Conservation (phyloP, 2,329 filamentous ascomycete species). For the Hypoxylon sp. region DNA sequence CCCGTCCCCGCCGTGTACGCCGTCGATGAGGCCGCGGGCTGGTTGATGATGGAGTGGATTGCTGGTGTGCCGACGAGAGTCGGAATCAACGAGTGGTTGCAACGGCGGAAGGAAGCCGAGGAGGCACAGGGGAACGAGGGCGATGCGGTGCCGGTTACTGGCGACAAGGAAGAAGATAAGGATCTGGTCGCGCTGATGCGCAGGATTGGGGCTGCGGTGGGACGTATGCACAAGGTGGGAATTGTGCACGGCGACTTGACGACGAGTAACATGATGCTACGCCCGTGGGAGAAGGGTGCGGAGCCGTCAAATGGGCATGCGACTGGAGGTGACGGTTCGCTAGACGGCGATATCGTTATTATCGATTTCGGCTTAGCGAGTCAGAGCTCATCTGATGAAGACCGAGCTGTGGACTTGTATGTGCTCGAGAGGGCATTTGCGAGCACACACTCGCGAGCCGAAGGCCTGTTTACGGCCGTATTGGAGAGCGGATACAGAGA, state of each 20-base stretch:
- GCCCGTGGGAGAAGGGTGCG: conserved; percentile 49
- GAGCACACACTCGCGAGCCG: conserved; percentile 89
- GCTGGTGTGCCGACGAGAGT: conserved; percentile 75
- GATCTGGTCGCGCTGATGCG: conserved; percentile 70
- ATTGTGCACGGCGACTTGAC: conserved; percentile 96
- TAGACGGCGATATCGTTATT: conserved; percentile 81
- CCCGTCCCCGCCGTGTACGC: conserved; percentile 83
- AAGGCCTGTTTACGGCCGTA: conserved; percentile 77
- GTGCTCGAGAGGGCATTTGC: conserved; percentile 94
- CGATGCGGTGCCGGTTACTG: conserved; percentile 30
- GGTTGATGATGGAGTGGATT: conserved; percentile 88
- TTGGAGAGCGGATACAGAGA: conserved; percentile 74
- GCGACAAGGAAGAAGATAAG: conserved; percentile 54
- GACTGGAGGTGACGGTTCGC: conserved; percentile 34
- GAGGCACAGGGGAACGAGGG: conserved; percentile 37
- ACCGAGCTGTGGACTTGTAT: conserved; percentile 94
- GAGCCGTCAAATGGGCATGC: conserved; percentile 26
- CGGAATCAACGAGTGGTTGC: conserved; percentile 74
- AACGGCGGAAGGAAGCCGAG: conserved; percentile 53
- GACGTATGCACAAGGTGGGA: conserved; percentile 80
- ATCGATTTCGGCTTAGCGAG: conserved; percentile 95
- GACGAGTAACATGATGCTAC: conserved; percentile 94
- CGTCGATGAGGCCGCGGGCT: conserved; percentile 69
- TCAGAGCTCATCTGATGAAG: conserved; percentile 84
- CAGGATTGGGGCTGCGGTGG: conserved; percentile 75